Conservation (phyloP, 1,139 yeast genomes). For the Candida frijolesensis region DNA sequence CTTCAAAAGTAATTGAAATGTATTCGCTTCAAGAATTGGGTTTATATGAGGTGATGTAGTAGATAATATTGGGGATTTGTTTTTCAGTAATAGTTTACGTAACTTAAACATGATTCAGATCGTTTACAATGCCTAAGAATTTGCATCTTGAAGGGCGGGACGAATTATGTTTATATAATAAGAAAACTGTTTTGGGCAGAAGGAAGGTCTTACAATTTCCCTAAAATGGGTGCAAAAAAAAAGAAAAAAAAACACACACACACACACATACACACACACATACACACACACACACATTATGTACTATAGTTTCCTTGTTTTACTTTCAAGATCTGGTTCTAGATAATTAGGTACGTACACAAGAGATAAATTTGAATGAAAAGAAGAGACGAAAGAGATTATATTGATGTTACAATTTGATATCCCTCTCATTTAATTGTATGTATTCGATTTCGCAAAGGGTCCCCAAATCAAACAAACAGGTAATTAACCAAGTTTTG, state of each 20-base stretch:
- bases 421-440: no score
- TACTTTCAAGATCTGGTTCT: background rate
- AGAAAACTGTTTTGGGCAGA: background rate
- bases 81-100: background rate
- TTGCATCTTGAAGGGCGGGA: no score
- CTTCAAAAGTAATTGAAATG: background rate
- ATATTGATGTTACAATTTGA: no score
- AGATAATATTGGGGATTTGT: background rate
- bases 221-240: conserved; percentile 6
- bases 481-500: no score
- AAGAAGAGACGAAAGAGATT: background rate
- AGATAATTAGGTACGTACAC: background rate
- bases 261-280: no score
- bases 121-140: no score
- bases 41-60: background rate
- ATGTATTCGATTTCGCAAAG: no score
- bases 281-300: no score
- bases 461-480: no score
- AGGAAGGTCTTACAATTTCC: conserved; percentile 5
- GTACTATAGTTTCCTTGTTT: background rate
- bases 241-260: background rate
- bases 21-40: background rate
- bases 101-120: background rate
- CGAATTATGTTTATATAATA: background rate
- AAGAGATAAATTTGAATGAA: background rate